Percentiles rank a stretch among this genome's conserved stretches.
Evolutionary conservation across 768 basidiomycete genomes (phyloP).

Genomic region (Hydnomerulius pinastri): DNA sequence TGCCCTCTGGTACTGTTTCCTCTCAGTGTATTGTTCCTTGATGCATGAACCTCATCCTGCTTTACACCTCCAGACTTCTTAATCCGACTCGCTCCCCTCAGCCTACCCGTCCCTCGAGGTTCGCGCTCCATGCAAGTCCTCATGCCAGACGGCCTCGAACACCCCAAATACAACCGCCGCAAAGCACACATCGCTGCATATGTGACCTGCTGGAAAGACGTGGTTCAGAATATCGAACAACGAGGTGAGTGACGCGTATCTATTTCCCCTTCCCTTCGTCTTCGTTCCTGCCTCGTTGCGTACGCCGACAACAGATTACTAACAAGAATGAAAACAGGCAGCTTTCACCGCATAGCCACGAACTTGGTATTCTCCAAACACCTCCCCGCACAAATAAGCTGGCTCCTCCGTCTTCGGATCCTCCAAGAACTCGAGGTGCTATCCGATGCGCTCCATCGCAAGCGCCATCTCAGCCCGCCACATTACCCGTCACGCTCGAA

Average conservation of each 20-base stretch:
- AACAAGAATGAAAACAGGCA: no score
- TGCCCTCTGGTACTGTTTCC: slow-evolving; percentile 59
- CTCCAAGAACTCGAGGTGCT: slow-evolving; percentile 75
- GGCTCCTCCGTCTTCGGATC: slow-evolving; percentile 70
- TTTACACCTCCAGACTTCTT: slow-evolving; percentile 56
- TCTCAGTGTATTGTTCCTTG: no score
- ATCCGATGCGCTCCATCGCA: slow-evolving; percentile 27
- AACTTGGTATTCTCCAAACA: slow-evolving; percentile 41
- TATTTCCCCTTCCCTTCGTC: not conserved
- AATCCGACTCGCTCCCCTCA: slow-evolving; percentile 56
- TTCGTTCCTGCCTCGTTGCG: no score
- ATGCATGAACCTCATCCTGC: slow-evolving; percentile 1
- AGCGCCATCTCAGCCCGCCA: not conserved
- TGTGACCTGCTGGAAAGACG: slow-evolving; percentile 59
- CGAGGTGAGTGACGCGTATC: slow-evolving; percentile 34
- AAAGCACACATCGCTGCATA: slow-evolving; percentile 51
- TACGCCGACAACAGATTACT: no score
- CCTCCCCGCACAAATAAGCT: slow-evolving; percentile 56
- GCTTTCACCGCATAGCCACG: slow-evolving; percentile 31
- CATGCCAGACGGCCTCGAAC: slow-evolving; percentile 66
- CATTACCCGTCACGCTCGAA: no score
- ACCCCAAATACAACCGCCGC: slow-evolving; percentile 57
- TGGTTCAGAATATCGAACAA: slow-evolving; percentile 39
- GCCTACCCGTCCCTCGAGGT: slow-evolving; percentile 36
- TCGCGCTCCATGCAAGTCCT: slow-evolving; percentile 32